These are phyloP conservation scores for Gossypium rotundifolium DNA, from an alignment of 345 rosid genomes.

Conservation along the genomic window DNA sequence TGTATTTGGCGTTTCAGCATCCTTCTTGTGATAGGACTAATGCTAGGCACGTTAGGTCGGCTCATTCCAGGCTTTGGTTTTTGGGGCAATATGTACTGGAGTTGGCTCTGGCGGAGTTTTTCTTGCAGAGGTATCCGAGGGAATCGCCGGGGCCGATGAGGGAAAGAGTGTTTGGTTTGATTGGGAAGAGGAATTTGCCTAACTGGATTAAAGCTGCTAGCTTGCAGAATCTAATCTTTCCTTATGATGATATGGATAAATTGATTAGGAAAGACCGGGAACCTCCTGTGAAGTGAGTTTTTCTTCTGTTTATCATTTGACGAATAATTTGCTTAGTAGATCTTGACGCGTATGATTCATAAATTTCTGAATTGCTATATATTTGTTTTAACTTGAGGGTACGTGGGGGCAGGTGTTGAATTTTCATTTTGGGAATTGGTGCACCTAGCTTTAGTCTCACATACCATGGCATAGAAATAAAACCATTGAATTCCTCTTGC, in stretches of 20 bases:
- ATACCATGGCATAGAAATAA: not conserved
- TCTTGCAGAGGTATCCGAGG: slow-evolving; percentile 90
- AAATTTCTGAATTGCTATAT: not conserved
- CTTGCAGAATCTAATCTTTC: slow-evolving; percentile 84
- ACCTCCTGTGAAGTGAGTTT: slow-evolving; percentile 84
- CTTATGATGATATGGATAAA: slow-evolving; percentile 85
- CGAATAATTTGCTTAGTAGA: not conserved
- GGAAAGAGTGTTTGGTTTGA: slow-evolving; percentile 87
- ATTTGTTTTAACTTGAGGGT: not conserved
- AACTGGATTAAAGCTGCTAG: slow-evolving; percentile 85
- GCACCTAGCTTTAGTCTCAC: not conserved
- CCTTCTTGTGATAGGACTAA: slow-evolving; percentile 78
- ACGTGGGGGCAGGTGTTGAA: not conserved
- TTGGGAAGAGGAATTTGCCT: slow-evolving; percentile 84
- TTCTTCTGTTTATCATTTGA: not conserved
- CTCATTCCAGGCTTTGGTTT: slow-evolving; percentile 76
- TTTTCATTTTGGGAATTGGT: not conserved
- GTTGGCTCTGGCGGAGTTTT: slow-evolving; percentile 68
- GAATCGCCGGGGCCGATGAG: slow-evolving; percentile 86
- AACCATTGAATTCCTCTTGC: not conserved
- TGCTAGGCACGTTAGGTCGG: slow-evolving; percentile 76
- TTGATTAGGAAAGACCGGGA: slow-evolving; percentile 68
- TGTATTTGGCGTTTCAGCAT: slow-evolving; percentile 88
- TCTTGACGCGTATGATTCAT: not conserved
- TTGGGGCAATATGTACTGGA: slow-evolving; percentile 93